Conservation (phyloP, 176 grass and related monocot species). For the Aegilops bicornis region DNA sequence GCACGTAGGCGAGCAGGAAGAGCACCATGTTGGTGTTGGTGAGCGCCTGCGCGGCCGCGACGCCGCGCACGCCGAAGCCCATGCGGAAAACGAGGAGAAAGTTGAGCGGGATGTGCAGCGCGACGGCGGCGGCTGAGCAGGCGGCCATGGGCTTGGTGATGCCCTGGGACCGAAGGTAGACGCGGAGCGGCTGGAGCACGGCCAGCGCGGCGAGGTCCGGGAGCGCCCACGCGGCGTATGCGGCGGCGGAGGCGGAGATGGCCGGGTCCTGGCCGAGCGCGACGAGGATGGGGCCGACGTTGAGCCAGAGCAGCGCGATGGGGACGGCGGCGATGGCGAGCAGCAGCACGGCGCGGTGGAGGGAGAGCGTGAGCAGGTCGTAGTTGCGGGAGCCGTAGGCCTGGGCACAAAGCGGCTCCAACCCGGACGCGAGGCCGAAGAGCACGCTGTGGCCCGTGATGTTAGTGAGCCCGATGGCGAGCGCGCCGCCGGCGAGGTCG, state of each 20-base stretch:
- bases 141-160: conserved; percentile 89
- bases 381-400: conserved; percentile 86
- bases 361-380: conserved; percentile 74
- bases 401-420: conserved; percentile 86
- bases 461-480: conserved; percentile 95
- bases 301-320: conserved; percentile 87
- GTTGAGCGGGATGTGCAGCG: conserved; percentile 87
- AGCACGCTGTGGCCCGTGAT: conserved; percentile 95
- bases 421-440: conserved; percentile 83
- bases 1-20: conserved; percentile 77
- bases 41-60: conserved; percentile 71
- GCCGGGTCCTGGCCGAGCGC: conserved; percentile 80
- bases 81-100: conserved; percentile 67
- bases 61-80: conserved; percentile 76
- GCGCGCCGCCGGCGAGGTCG: conserved; percentile 87
- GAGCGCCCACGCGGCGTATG: conserved; percentile 69
- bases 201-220: conserved; percentile 73
- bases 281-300: conserved; percentile 78
- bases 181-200: conserved; percentile 87
- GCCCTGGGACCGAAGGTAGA: conserved; percentile 93
- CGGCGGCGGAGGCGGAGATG: conserved; percentile 73
- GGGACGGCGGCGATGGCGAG: conserved; percentile 65
- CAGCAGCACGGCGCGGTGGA: conserved; percentile 79
- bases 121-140: conserved; percentile 79
- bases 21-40: conserved; percentile 98